Evolutionary conservation across 2,329 filamentous ascomycete species (phyloP).

Genomic region (Ampelomyces quisqualis): DNA sequence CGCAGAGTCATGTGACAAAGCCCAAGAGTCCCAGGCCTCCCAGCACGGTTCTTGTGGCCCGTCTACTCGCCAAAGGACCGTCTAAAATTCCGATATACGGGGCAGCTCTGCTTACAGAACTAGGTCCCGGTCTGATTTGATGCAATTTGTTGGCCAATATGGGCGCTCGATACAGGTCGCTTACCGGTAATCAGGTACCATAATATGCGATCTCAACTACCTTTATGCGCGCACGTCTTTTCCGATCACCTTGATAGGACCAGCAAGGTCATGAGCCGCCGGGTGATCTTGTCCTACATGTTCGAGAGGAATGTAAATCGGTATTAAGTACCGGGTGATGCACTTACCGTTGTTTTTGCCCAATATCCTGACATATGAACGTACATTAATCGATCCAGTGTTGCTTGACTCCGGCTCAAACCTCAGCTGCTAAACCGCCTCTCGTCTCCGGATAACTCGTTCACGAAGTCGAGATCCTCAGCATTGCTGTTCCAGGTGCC

Average conservation of each 20-base stretch:
- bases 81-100: slow-evolving; percentile 22
- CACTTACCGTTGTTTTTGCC: slow-evolving; percentile 6
- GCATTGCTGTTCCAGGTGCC: not conserved
- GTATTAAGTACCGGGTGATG: slow-evolving; percentile 11
- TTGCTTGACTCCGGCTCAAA: slow-evolving; percentile 10
- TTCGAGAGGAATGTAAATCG: slow-evolving; percentile 10
- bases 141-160: slow-evolving; percentile 33
- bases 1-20: slow-evolving; percentile 32
- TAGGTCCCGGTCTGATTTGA: slow-evolving; percentile 34
- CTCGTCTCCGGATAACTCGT: slow-evolving; percentile 18
- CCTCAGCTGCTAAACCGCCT: slow-evolving; percentile 5
- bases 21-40: slow-evolving; percentile 3
- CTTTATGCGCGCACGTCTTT: slow-evolving; percentile 16
- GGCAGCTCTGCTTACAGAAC: slow-evolving; percentile 36
- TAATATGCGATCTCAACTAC: slow-evolving; percentile 31
- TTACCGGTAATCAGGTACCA: slow-evolving; percentile 39
- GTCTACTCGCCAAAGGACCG: slow-evolving; percentile 1
- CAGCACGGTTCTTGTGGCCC: slow-evolving; percentile 10
- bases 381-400: slow-evolving; percentile 22
- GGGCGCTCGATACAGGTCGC: slow-evolving; percentile 26
- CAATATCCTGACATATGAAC: slow-evolving; percentile 22
- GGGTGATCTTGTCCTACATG: slow-evolving; percentile 10
- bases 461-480: slow-evolving; percentile 9
- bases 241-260: slow-evolving; percentile 27
- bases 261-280: slow-evolving; percentile 16